Evolutionary conservation across 345 rosid genomes (phyloP), one percentile per base, ranked within the genome.

Genomic region (Dimocarpus longan): DNA sequence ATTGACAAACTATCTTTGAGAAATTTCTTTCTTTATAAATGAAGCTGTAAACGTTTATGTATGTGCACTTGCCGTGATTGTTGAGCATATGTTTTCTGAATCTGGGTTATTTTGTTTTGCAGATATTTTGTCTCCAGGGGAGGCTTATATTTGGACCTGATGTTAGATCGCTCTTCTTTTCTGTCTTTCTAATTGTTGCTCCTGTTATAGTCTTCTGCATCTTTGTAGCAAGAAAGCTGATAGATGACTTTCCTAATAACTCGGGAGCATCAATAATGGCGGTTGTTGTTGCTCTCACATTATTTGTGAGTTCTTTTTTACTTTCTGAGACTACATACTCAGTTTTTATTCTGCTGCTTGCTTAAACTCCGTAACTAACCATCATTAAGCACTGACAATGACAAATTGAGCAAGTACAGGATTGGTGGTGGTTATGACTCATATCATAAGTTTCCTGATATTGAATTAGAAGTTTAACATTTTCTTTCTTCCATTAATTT

Each of bases 121-220:
- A 96, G 99, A 80, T 87, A 85, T 96, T 96, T 82, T 56, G 86
- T 73, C 81, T 86, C 56, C 82, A 80, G 32, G 99, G 99, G 79
- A 91, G 99, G 87, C 87, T 96, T 48, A 91, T 96, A 79, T 94
- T 93, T 84, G 99, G 99, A 87, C 99, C 99, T 0, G 99, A 96
- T 90, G 94, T 90, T 21, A 84, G 90, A 74, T 93, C 91, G 16
- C 70, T 96, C 65, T 82, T 89, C 71, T 73, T 94, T 12, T 87
- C 97, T 32, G 63, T 91, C 80, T 85, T 87, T 87, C 84, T 96
- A 79, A 84, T 96, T 69, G 92, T 90, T 67, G 91, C 84, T 80
- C 99, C 99, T 70, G 91, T 88, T 56, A 82, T 67, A 37, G 66
- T 91, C 48, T 96, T 96, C 89, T 96, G 97, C 75, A 82, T 87